These are phyloP conservation scores for Colletotrichum sp. DNA, from an alignment of 2,329 filamentous ascomycete genomes.

Conservation along the genomic window DNA sequence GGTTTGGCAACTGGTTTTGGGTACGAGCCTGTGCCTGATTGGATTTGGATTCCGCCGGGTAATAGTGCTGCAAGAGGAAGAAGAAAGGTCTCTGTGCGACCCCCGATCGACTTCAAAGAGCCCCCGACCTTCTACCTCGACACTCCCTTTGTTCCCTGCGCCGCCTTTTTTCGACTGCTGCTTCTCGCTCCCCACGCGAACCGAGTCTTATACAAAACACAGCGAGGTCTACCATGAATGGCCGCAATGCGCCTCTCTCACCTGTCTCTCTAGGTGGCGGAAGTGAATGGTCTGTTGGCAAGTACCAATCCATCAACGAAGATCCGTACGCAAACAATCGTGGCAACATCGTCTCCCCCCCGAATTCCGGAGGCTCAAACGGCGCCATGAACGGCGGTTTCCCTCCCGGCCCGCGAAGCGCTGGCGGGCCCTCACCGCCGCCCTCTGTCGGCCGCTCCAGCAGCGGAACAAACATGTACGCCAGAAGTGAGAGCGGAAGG, in stretches of 20 bases:
- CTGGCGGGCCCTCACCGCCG: slow-evolving; percentile 79
- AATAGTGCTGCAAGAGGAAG: neutral
- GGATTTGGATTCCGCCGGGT: neutral
- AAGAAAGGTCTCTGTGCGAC: slow-evolving; percentile 1
- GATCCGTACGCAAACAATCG: slow-evolving; percentile 58
- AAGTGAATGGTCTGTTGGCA: slow-evolving; percentile 80
- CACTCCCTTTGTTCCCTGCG: slow-evolving; percentile 13
- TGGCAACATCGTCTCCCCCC: slow-evolving; percentile 70
- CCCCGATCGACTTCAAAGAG: neutral
- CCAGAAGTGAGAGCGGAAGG: slow-evolving; percentile 69
- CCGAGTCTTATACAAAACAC: neutral
- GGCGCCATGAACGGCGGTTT: slow-evolving; percentile 64
- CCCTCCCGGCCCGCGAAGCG: slow-evolving; percentile 59
- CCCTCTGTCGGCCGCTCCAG: slow-evolving; percentile 88
- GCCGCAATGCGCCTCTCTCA: slow-evolving; percentile 77
- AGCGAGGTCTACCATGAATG: slow-evolving; percentile 63
- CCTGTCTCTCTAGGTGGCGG: slow-evolving; percentile 83
- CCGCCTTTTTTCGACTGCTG: slow-evolving; percentile 23
- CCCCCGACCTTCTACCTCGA: neutral
- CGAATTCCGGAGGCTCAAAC: slow-evolving; percentile 69
- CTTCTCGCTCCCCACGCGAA: slow-evolving; percentile 25
- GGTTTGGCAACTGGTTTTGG: slow-evolving; percentile 4
- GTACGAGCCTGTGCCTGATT: slow-evolving; percentile 13
- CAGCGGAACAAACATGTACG: slow-evolving; percentile 75
- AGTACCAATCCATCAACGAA: slow-evolving; percentile 65